These are phyloP conservation scores for Paramyrothecium roridum DNA, from an alignment of 2,329 filamentous ascomycete species.

Conservation along the genomic window DNA sequence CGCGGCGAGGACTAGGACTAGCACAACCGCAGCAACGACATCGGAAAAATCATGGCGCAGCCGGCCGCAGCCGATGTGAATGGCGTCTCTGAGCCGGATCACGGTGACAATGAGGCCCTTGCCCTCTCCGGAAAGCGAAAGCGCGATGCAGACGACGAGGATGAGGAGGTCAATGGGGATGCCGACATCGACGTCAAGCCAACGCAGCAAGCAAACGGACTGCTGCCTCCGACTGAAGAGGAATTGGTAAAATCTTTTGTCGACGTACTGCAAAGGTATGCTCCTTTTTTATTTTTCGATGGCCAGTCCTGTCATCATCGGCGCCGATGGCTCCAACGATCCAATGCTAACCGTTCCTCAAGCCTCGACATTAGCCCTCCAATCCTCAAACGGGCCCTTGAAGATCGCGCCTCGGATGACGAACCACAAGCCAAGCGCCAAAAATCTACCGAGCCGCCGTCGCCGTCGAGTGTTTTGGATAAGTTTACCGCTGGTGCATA, in stretches of 20 bases:
- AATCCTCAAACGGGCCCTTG: slow-evolving; percentile 52
- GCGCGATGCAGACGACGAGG: slow-evolving; percentile 48
- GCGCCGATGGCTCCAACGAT: not conserved
- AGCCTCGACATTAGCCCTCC: slow-evolving; percentile 55
- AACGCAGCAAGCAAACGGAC: slow-evolving; percentile 17
- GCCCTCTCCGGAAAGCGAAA: slow-evolving; percentile 52
- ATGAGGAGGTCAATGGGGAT: slow-evolving; percentile 23
- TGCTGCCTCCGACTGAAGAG: slow-evolving; percentile 23
- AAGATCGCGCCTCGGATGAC: slow-evolving; percentile 36
- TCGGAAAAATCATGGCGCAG: slow-evolving; percentile 36
- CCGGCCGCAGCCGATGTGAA: slow-evolving; percentile 35
- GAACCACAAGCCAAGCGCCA: slow-evolving; percentile 60
- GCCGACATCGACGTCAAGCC: slow-evolving; percentile 19
- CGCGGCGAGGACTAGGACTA: slow-evolving; percentile 24
- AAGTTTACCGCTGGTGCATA: slow-evolving; percentile 52
- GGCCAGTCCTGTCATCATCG: slow-evolving; percentile 2
- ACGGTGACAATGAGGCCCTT: slow-evolving; percentile 23
- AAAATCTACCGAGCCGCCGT: slow-evolving; percentile 46
- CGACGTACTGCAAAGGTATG: slow-evolving; percentile 35
- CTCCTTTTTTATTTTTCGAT: slow-evolving; percentile 7
- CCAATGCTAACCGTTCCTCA: slow-evolving; percentile 23
- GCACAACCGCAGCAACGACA: slow-evolving; percentile 14
- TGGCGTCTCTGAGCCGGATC: slow-evolving; percentile 35
- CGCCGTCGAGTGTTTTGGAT: slow-evolving; percentile 45
- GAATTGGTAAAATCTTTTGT: slow-evolving; percentile 35